These are phyloP conservation scores for Alternaria rosae DNA, from an alignment of 2,329 filamentous ascomycete species.

Conservation along the genomic window DNA sequence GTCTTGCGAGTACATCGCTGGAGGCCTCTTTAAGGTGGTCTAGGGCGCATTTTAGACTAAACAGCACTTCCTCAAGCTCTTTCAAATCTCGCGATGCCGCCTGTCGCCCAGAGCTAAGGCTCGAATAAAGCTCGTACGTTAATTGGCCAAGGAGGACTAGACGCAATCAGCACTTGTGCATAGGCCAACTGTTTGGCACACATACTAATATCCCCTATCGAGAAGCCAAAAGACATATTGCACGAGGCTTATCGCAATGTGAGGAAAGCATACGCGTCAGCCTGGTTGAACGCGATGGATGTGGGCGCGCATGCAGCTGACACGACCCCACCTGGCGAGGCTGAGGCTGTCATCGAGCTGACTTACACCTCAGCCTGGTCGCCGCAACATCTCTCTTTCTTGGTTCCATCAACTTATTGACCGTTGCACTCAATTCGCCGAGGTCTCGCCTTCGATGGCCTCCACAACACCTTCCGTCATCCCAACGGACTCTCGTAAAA, in stretches of 20 bases:
- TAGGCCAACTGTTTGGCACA: background rate
- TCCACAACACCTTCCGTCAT: too few species aligned
- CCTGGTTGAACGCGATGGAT: background rate
- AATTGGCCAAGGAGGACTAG: background rate
- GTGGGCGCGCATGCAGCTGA: background rate
- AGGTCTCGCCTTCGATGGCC: too few species aligned
- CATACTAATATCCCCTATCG: background rate
- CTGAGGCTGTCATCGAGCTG: too few species aligned
- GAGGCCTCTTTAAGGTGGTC: background rate
- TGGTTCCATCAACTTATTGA: too few species aligned
- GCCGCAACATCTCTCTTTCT: too few species aligned
- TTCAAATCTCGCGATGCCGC: background rate
- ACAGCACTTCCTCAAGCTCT: background rate
- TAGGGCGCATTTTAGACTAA: background rate
- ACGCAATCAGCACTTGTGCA: background rate
- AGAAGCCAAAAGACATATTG: constrained; percentile 1
- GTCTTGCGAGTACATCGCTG: background rate
- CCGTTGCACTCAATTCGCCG: too few species aligned
- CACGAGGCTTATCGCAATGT: too few species aligned
- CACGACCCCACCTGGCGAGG: too few species aligned
- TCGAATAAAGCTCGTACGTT: background rate
- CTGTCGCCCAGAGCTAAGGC: background rate
- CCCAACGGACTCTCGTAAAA: too few species aligned
- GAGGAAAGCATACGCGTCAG: accelerated
- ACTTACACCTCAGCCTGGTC: too few species aligned